phyloP scores from a whole-genome alignment of 2,329 filamentous ascomycete species.

The Cucurbitaria berberidis region DNA sequence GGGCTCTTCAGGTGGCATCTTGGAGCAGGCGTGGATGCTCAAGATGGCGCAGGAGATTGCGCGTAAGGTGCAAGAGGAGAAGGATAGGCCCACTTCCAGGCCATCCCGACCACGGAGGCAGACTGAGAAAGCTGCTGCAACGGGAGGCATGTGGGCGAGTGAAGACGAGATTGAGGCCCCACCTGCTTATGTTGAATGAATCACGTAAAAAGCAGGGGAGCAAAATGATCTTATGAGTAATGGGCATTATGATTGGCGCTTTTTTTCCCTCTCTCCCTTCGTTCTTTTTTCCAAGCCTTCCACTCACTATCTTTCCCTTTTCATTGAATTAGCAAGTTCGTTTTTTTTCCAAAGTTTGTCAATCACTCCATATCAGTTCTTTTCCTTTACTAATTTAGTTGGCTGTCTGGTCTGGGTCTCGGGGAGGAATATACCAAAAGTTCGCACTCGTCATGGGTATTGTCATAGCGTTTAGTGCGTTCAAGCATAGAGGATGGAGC shows the following conservation, averaged over 20 bases:
- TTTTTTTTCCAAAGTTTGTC: no score
- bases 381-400: no score
- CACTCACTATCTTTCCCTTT: not conserved
- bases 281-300: not conserved
- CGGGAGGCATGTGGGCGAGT: conserved; percentile 29
- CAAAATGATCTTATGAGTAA: no score
- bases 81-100: conserved; percentile 52
- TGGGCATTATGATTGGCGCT: no score
- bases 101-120: conserved; percentile 6
- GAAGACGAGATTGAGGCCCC: conserved; percentile 41
- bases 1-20: conserved; percentile 57
- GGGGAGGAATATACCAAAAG: not conserved
- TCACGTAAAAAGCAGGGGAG: not conserved
- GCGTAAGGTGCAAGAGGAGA: conserved; percentile 84
- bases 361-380: no score
- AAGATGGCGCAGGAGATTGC: conserved; percentile 96
- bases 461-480: no score
- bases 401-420: no score
- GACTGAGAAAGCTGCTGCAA: conserved; percentile 12
- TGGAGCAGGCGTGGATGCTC: conserved; percentile 85
- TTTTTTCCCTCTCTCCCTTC: not conserved
- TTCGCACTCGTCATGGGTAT: not conserved
- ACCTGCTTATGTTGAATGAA: conserved; percentile 43
- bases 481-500: no score
- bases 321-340: not conserved